Evolutionary conservation across 257 asterid genomes (phyloP), one percentile per base, ranked within the genome.

Genomic region (Nicotiana attenuata): DNA sequence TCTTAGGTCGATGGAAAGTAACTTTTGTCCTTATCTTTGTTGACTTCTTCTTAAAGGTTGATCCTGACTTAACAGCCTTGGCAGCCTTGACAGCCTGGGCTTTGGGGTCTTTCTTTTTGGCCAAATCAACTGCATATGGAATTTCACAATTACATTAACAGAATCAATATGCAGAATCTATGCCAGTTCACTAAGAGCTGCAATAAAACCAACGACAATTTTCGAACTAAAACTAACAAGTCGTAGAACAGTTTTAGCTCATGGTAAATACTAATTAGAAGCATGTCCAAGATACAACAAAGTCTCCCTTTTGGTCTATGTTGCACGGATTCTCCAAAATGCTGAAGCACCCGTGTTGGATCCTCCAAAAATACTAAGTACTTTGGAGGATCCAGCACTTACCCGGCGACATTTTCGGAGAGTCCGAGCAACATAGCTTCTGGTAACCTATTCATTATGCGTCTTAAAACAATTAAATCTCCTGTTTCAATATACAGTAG

Each of bases 11-110:
- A 26, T 90, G 86, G 53, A 90, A 90, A 9, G 91, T 90, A 56
- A 89, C 92, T 19, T 88, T 89, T 3, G 92, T 89, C 28, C 90
- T 90, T 33, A 87, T 90, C 87, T 85, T 90, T 83, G 80, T 88
- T 1, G 89, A 68, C 78, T 76, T 73, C 90, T 90, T 90, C 90
- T 90, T 90, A 59, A 88, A 87, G 28, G 89, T 68, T 38, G 86
- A 73, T 56, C 89, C 86, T 0, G 92, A 81, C 71, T 88, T 90
- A 5, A 88, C 89, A 73, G 60, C 61, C 38, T 73, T 73, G 38
- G 78, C 60, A 45, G 60, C 78, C 9, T 73, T 73, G 41, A 5
- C 77, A 69, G 93, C 93, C 85, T 90, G 91, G 20, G 90, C 86
- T 90, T 88, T 90, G 2, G 93, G 85, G 85, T 90, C 91, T 2